phyloP scores from a whole-genome alignment of 2,329 filamentous ascomycete species.

The Exophiala viscosa region DNA sequence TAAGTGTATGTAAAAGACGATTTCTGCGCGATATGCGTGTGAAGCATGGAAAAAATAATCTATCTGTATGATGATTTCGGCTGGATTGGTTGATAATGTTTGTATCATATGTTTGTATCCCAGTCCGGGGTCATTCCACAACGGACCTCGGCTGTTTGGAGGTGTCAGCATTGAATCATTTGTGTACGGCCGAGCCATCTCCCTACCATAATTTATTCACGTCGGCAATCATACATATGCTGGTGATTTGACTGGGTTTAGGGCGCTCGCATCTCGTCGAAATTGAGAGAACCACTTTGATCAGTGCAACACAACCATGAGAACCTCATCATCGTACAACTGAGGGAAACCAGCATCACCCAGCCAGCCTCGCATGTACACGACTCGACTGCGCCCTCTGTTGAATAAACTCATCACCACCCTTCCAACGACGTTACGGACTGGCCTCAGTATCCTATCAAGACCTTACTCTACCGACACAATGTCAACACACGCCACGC shows the following conservation, averaged over 20 bases:
- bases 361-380: neutral
- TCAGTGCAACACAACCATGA: no score
- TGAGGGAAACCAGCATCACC: neutral
- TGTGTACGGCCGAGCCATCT: conserved; percentile 1
- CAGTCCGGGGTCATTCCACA: no score
- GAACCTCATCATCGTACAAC: neutral
- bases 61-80: no score
- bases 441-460: neutral
- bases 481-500: conserved; percentile 43
- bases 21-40: neutral
- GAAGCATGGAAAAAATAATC: no score
- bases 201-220: neutral
- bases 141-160: conserved; percentile 7
- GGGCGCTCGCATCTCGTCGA: no score
- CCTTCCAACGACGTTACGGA: neutral
- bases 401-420: neutral
- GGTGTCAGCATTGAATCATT: neutral
- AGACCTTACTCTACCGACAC: neutral
- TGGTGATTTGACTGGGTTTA: no score
- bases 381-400: neutral
- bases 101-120: no score
- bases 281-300: no score
- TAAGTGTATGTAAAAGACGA: neutral
- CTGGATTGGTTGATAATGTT: neutral
- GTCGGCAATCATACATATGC: no score